Base-by-base conservation (phyloP, 164 flowering plant species). In the Aristolochia californica region DNA sequence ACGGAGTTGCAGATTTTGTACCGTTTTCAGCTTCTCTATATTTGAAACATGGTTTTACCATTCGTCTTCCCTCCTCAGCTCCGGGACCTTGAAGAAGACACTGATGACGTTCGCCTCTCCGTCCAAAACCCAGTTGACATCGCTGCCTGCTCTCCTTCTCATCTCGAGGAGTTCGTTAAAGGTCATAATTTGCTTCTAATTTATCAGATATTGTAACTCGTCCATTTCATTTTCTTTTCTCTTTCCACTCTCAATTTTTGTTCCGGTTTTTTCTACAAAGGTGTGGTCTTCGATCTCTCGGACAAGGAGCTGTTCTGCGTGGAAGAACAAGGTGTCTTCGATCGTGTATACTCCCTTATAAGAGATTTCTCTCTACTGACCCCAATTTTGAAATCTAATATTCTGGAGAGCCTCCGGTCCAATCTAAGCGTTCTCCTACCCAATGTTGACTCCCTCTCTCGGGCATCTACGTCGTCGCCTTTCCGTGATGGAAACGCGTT, bases 381-480 rank as follows among this genome's bases (percentile, higher is more conserved):
- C 5, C 65, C 83, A 1, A 61, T 76, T 23, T 81, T 81, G 56
- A 94, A 87, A 66, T 56, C 74, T 60, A 90, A 75, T 62, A 59
- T 94, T 14, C 84, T 83, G 3, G 99, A 94, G 66, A 75, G 89
- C 66, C 78, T 94, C 25, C 74, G 96, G 13, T 90, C 97, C 51
- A 94, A 94, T 68, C 73, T 94, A 66, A 84, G 93, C 58, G 99
- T 94, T 55, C 78, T 94, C 9, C 79, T 94, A 16, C 95, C 97
- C 21, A 90, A 78, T 57, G 77, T 90, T 2, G 97, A 88, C 70
- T 85, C 85, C 0, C 82, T 94, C 11, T 72, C 78, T 3, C 71
- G 97, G 38, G 62, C 45, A 23, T 43, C 77, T 5, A 28, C 43
- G 13, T 20, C 27, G 7, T 49, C 60, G 5, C 25, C 28, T 2